Conservation (phyloP, 495 filamentous ascomycete species). For the Aspergillus diversus region DNA sequence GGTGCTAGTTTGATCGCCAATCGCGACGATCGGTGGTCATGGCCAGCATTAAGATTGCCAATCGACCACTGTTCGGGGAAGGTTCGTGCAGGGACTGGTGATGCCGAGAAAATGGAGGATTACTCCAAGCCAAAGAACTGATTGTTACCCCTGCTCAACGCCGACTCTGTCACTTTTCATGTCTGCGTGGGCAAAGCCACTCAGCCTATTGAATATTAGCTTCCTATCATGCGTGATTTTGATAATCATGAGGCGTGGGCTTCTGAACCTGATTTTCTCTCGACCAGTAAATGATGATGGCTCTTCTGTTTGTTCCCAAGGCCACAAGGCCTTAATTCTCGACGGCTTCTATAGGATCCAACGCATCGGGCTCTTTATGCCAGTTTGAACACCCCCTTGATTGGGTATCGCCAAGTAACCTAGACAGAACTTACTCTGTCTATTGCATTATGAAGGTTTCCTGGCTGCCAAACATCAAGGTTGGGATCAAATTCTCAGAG, state of each 20-base stretch:
- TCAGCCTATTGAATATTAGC: constrained; percentile 14
- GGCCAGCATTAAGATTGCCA: constrained; percentile 8
- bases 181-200: constrained; percentile 5
- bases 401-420: constrained; percentile 13
- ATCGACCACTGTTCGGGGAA: background rate
- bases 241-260: background rate
- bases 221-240: constrained; percentile 8
- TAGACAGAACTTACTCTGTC: background rate
- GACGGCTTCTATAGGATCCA: constrained; percentile 11
- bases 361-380: constrained; percentile 10
- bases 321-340: constrained; percentile 2
- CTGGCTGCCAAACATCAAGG: background rate
- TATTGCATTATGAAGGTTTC: constrained; percentile 2
- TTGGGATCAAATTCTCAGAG: constrained; percentile 7
- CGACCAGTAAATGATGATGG: background rate
- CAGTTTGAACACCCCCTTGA: background rate
- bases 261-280: constrained; percentile 5
- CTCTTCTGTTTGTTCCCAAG: constrained; percentile 5
- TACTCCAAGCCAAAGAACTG: background rate
- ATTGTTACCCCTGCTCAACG: constrained; percentile 1
- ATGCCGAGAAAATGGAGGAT: constrained; percentile 3
- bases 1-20: constrained; percentile 21
- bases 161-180: constrained; percentile 5
- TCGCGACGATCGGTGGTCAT: constrained; percentile 20
- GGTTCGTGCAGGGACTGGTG: constrained; percentile 15